Conservation (phyloP, 371 early-diverging fungal genomes). For the Mucor ambiguus region DNA sequence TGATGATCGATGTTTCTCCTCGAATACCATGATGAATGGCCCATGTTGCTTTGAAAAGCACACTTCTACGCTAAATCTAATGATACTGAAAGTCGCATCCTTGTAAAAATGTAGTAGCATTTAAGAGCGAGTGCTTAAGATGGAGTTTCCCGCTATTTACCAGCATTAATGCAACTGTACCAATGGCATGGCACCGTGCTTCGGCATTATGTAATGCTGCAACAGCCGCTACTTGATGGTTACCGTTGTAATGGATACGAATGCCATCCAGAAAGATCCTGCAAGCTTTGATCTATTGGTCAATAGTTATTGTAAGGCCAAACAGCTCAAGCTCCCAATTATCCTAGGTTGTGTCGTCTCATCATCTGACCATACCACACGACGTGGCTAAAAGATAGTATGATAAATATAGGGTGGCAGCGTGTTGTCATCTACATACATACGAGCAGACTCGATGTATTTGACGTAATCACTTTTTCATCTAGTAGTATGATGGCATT, state of each 20-base stretch:
- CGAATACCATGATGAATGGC: neutral
- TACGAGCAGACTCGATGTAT: neutral
- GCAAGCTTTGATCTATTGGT: no score
- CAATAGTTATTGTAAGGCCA: neutral
- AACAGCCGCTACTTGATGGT: no score
- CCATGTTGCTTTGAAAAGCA: neutral
- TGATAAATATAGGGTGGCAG: neutral
- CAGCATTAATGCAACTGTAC: neutral
- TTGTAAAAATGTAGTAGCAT: neutral
- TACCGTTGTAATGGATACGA: no score
- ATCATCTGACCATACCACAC: neutral
- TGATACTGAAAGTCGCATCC: neutral
- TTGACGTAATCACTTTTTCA: no score
- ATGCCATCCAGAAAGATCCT: no score
- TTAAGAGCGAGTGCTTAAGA: neutral
- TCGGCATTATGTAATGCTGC: neutral
- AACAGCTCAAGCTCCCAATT: no score
- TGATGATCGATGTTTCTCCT: neutral
- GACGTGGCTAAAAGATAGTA: neutral
- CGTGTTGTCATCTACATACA: neutral
- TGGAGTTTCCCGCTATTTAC: neutral
- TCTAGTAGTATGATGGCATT: no score
- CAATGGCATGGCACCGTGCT: neutral
- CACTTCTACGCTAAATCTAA: neutral
- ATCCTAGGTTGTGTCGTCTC: neutral